These are phyloP conservation scores for Globisporangium orthogonon DNA, from an alignment of 352 stramenopile genomes.

Conservation along the genomic window DNA sequence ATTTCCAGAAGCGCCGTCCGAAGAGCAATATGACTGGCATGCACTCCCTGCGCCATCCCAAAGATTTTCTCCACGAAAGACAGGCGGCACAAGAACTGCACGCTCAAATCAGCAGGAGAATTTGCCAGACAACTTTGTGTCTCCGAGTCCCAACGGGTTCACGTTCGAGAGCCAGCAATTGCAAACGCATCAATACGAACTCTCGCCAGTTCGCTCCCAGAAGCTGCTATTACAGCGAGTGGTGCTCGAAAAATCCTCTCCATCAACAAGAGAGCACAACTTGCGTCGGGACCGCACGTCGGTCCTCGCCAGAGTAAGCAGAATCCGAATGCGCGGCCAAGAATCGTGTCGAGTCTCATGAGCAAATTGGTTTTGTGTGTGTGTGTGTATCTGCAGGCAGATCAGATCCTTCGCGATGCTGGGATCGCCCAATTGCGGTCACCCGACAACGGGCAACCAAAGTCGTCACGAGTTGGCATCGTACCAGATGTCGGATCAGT, in stretches of 20 bases:
- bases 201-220: neutral
- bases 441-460: neutral
- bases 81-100: neutral
- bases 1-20: constrained; percentile 18
- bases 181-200: neutral
- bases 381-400: constrained; percentile 16
- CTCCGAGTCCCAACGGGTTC: neutral
- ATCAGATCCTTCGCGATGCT: constrained; percentile 39
- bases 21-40: constrained; percentile 27
- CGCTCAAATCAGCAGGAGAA: neutral
- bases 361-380: neutral
- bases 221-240: neutral
- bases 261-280: constrained; percentile 18
- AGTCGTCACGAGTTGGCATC: neutral
- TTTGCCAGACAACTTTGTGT: neutral
- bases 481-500: neutral
- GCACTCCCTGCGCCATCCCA: constrained; percentile 11
- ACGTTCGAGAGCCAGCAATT: neutral
- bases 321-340: neutral
- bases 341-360: neutral
- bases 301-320: constrained; percentile 26
- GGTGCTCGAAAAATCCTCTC: constrained; percentile 5
- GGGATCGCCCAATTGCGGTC: constrained; percentile 15
- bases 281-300: constrained; percentile 27
- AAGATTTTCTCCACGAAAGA: constrained; percentile 5